These are phyloP conservation scores for Stemphylium lycopersici DNA, from an alignment of 2,329 filamentous ascomycete species.

Conservation along the genomic window DNA sequence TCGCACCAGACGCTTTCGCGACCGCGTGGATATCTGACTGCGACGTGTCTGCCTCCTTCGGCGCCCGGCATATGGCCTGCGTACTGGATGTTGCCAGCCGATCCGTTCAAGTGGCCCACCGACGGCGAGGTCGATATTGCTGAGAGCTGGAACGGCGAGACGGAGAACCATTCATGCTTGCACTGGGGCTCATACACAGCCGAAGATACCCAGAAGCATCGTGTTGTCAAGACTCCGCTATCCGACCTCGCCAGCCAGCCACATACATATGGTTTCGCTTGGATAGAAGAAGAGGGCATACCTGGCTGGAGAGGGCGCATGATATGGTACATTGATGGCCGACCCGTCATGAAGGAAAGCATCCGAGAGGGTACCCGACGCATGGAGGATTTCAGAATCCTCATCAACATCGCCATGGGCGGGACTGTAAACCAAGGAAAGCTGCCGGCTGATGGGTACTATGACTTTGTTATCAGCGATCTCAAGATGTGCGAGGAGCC, in stretches of 20 bases:
- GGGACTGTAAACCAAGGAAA: slow-evolving; percentile 63
- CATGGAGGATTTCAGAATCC: slow-evolving; percentile 62
- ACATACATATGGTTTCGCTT: slow-evolving; percentile 63
- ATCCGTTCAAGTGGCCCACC: slow-evolving; percentile 64
- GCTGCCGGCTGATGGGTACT: slow-evolving; percentile 59
- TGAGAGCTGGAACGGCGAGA: slow-evolving; percentile 66
- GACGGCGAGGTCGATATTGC: slow-evolving; percentile 68
- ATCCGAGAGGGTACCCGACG: slow-evolving; percentile 61
- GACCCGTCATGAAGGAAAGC: slow-evolving; percentile 62
- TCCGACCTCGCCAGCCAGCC: slow-evolving; percentile 55
- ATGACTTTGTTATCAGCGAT: slow-evolving; percentile 63
- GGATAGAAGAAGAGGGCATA: slow-evolving; percentile 57
- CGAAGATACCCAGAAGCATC: slow-evolving; percentile 63
- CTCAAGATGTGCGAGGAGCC: slow-evolving; percentile 61
- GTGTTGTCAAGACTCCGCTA: slow-evolving; percentile 60
- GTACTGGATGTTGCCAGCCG: slow-evolving; percentile 65
- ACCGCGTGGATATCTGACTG: slow-evolving; percentile 60
- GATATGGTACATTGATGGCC: slow-evolving; percentile 66
- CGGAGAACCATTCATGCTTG: slow-evolving; percentile 62
- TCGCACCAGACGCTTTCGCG: slow-evolving; percentile 59
- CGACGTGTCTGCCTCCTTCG: slow-evolving; percentile 59
- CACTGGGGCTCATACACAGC: slow-evolving; percentile 65
- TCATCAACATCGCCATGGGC: slow-evolving; percentile 68
- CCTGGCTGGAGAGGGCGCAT: slow-evolving; percentile 54
- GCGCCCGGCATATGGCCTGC: slow-evolving; percentile 66